Conservation (phyloP, 371 early-diverging fungal genomes). For the Mortierella sp. region DNA sequence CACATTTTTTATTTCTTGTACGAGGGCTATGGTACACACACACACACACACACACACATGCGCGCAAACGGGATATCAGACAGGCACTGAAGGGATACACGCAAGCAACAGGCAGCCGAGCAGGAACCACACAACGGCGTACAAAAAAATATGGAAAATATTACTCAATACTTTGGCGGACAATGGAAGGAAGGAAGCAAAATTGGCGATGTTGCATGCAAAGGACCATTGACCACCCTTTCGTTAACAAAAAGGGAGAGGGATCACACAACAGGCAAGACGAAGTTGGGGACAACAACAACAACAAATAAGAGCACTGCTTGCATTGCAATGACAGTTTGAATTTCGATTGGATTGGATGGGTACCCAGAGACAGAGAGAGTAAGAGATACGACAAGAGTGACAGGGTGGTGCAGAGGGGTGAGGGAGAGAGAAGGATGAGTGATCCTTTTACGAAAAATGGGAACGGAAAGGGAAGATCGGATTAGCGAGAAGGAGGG, state of each 20-base stretch:
- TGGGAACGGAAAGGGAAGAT: neutral
- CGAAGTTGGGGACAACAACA: neutral
- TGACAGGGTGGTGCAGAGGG: neutral
- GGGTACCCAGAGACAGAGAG: neutral
- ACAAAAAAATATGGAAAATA: neutral
- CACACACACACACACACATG: constrained; percentile 3
- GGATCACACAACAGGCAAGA: neutral
- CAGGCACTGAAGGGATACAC: too few species aligned
- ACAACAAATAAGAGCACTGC: neutral
- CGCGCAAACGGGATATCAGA: neutral
- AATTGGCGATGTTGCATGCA: too few species aligned
- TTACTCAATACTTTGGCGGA: too few species aligned
- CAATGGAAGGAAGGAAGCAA: neutral
- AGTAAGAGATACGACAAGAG: neutral
- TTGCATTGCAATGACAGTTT: neutral
- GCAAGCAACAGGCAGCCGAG: too few species aligned
- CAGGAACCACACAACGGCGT: too few species aligned
- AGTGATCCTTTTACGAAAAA: neutral
- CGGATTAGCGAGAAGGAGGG: neutral
- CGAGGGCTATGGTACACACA: neutral
- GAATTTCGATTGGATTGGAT: neutral
- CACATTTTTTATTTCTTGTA: neutral
- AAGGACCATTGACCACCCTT: too few species aligned
- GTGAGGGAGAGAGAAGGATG: neutral
- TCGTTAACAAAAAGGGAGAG: too few species aligned